These are phyloP conservation scores for Musa beccarii DNA, from an alignment of 176 grass and related monocot species.

Conservation along the genomic window DNA sequence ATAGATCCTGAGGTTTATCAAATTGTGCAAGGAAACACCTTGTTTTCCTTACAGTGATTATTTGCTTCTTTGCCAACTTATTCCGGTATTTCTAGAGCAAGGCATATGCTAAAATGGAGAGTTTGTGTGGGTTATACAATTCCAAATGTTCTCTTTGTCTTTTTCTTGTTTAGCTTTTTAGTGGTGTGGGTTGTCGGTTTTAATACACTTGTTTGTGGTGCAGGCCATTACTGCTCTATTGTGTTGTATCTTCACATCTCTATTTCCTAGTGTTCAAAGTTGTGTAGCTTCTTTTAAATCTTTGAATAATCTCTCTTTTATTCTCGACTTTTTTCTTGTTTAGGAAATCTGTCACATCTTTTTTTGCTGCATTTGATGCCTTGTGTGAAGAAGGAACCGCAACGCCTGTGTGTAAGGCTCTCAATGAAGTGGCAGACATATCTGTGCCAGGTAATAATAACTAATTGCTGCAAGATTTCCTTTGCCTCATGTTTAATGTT, in stretches of 20 bases:
- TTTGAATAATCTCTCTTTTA: conserved; percentile 2
- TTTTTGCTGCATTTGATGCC: conserved; percentile 92
- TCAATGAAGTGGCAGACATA: conserved; percentile 93
- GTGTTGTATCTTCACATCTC: not conserved
- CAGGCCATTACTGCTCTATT: too few species aligned
- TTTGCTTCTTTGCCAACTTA: too few species aligned
- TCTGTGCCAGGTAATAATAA: conserved; percentile 55
- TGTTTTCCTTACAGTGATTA: too few species aligned
- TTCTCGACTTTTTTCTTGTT: conserved; percentile 6
- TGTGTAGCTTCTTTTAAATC: not conserved
- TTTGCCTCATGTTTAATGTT: not conserved
- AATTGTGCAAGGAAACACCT: too few species aligned
- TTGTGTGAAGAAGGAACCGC: conserved; percentile 96
- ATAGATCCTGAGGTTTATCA: too few species aligned
- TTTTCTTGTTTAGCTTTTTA: too few species aligned
- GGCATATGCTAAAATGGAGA: too few species aligned
- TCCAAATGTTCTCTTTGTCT: too few species aligned
- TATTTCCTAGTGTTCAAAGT: not conserved
- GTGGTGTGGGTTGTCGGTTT: too few species aligned
- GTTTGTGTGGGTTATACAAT: too few species aligned
- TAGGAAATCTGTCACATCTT: conserved; percentile 85
- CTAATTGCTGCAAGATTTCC: not conserved
- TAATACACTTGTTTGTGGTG: too few species aligned
- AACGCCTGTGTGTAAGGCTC: conserved; percentile 81
- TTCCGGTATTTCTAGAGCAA: too few species aligned